These are phyloP conservation scores for Hypericum androsaemum DNA, from an alignment of 345 rosid species.

Conservation along the genomic window DNA sequence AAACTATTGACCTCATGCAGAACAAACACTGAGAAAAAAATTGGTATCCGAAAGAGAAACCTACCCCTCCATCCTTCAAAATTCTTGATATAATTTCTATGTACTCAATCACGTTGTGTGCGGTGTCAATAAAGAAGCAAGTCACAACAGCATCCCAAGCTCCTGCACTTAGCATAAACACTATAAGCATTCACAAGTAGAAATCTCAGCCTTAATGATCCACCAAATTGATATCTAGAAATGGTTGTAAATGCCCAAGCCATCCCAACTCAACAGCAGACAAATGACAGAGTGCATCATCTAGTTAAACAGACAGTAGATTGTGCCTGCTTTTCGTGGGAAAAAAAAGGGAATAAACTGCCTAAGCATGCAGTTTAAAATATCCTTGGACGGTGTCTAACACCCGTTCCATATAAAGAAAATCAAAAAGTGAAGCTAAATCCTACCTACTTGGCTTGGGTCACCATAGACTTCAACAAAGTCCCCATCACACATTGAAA, in stretches of 20 bases:
- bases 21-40: background rate
- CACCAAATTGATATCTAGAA: no score
- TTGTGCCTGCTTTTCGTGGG: no score
- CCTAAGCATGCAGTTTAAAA: no score
- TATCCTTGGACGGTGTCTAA: no score
- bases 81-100: slow-evolving; percentile 86
- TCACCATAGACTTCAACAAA: slow-evolving; percentile 92
- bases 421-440: slow-evolving; percentile 1
- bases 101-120: slow-evolving; percentile 86
- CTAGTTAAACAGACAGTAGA: no score
- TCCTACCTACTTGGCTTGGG: slow-evolving; percentile 68
- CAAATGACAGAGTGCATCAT: no score
- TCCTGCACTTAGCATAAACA: slow-evolving; percentile 43
- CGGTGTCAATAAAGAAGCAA: slow-evolving; percentile 93
- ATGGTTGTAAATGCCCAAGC: no score
- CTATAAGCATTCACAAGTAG: background rate
- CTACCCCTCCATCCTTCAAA: slow-evolving; percentile 90
- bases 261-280: no score
- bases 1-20: slow-evolving; percentile 6
- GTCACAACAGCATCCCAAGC: slow-evolving; percentile 93
- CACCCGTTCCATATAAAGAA: slow-evolving; percentile 3
- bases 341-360: no score
- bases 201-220: no score
- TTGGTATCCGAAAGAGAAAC: slow-evolving; percentile 19
- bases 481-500: slow-evolving; percentile 99